A percentile compares a stretch with the other conserved stretches of the same genome.
Conservation (phyloP, 2,329 filamentous ascomycete genomes). For the Beauveria medogensis region DNA sequence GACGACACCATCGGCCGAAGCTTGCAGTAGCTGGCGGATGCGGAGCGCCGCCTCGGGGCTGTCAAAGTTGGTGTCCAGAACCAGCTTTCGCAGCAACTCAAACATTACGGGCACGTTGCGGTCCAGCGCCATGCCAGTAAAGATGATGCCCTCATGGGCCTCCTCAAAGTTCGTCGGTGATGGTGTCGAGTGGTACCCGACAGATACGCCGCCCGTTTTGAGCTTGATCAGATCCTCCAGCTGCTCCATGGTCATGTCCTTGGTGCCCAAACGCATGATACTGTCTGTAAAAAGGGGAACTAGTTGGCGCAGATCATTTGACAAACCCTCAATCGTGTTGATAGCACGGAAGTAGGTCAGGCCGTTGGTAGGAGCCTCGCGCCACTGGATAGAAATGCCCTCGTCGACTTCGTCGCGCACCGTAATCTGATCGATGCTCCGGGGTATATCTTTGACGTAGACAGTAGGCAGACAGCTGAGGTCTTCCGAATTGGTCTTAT, state of each 20-base stretch:
- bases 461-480: constrained; percentile 83
- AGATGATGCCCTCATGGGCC: constrained; percentile 72
- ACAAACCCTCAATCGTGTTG: constrained; percentile 69
- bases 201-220: constrained; percentile 84
- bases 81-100: constrained; percentile 68
- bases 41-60: constrained; percentile 71
- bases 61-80: constrained; percentile 85
- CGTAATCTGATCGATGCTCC: constrained; percentile 55
- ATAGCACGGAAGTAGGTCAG: constrained; percentile 92
- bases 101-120: constrained; percentile 88
- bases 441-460: constrained; percentile 80
- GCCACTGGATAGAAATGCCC: constrained; percentile 73
- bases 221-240: constrained; percentile 94
- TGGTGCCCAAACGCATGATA: constrained; percentile 88
- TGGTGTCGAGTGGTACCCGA: constrained; percentile 75
- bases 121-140: constrained; percentile 83
- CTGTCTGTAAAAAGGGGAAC: constrained; percentile 87
- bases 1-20: constrained; percentile 79
- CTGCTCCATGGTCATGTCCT: constrained; percentile 82
- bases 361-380: constrained; percentile 87
- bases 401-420: constrained; percentile 58
- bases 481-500: constrained; percentile 75
- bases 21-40: constrained; percentile 79
- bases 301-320: constrained; percentile 74
- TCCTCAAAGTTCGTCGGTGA: constrained; percentile 63